These are phyloP conservation scores for Tieghemostelium lacteum DNA, from an alignment of 78 protist species.

Conservation along the genomic window DNA sequence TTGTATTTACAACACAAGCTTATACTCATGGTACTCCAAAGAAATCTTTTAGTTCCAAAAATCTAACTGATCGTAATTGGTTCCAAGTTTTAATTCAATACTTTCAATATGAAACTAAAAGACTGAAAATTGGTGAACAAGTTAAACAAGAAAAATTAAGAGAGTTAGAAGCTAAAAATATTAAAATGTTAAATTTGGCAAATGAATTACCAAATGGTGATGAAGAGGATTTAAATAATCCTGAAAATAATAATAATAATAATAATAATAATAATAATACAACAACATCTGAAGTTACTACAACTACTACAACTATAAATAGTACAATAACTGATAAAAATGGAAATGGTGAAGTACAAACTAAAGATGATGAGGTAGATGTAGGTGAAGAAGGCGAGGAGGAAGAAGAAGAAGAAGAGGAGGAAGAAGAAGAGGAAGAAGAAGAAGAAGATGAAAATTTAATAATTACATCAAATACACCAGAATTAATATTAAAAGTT, in stretches of 20 bases:
- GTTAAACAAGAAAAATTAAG: conserved; percentile 20
- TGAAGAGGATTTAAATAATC: conserved; percentile 9
- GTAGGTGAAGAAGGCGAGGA: conserved; percentile 13
- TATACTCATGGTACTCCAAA: conserved; percentile 30
- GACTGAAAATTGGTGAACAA: conserved; percentile 26
- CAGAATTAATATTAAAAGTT: conserved; percentile 29
- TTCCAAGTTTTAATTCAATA: background rate
- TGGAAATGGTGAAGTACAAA: background rate
- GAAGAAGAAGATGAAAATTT: background rate
- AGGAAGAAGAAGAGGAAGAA: conserved; percentile 11
- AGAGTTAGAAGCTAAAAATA: conserved; percentile 35
- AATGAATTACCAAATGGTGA: conserved; percentile 25
- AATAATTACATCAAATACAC: background rate
- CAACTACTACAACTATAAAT: background rate
- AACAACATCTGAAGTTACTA: background rate
- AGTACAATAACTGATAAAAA: background rate
- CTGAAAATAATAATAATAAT: background rate
- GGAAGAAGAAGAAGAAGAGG: conserved; percentile 22
- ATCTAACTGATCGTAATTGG: conserved; percentile 47
- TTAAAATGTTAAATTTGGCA: conserved; percentile 47
- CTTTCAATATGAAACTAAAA: conserved; percentile 31
- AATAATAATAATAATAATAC: background rate
- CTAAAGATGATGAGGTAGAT: background rate
- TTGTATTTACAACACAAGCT: conserved; percentile 8
- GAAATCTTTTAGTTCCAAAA: conserved; percentile 26